A percentile compares a stretch with the other conserved stretches of the same genome.
Evolutionary conservation across 2,329 filamentous ascomycete species (phyloP).

Genomic region (Aspergillus texensis): DNA sequence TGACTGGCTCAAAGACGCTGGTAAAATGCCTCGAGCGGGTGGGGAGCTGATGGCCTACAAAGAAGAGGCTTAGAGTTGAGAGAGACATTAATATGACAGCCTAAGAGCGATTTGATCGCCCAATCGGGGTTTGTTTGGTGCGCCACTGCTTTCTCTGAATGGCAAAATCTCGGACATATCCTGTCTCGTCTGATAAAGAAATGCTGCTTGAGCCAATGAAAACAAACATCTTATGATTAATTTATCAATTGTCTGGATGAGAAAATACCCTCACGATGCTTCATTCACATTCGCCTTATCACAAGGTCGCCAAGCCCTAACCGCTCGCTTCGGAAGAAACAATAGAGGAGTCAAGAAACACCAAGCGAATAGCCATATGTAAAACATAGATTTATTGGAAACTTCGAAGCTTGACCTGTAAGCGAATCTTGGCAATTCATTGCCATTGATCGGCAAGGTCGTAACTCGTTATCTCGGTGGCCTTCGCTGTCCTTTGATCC

Average conservation of each 20-base stretch:
- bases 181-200: neutral
- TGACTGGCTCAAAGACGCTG: neutral
- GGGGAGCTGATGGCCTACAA: neutral
- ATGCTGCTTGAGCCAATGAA: neutral
- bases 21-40: neutral
- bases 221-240: neutral
- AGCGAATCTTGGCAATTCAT: neutral
- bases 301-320: neutral
- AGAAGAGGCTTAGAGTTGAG: neutral
- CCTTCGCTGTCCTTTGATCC: neutral
- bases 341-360: neutral
- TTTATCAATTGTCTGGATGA: neutral
- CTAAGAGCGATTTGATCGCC: conserved; percentile 1
- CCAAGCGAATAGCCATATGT: neutral
- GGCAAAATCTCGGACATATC: neutral
- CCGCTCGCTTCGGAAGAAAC: neutral
- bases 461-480: neutral
- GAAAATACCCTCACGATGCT: neutral
- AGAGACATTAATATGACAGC: neutral
- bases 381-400: neutral
- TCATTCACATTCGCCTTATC: neutral
- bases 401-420: neutral
- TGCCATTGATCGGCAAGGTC: neutral
- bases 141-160: neutral
- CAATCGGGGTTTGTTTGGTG: neutral